phyloP scores from a whole-genome alignment of 2,329 filamentous ascomycete species.

The Onygenales sp. region DNA sequence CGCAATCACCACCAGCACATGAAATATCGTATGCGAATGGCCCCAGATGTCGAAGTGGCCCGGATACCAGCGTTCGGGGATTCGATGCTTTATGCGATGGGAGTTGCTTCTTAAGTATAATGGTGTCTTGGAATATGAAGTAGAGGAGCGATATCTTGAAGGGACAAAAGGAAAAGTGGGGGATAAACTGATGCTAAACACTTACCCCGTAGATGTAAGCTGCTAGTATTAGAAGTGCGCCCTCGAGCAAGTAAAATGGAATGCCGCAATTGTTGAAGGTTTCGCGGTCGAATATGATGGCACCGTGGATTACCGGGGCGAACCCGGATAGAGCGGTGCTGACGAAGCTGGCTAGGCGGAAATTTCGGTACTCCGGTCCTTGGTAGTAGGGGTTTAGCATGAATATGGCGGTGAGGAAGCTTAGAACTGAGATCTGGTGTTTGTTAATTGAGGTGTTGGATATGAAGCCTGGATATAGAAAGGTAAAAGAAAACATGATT shows the following conservation, averaged over 20 bases:
- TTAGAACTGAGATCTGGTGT: constrained; percentile 20
- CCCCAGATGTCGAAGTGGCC: constrained; percentile 26
- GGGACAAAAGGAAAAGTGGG: background rate
- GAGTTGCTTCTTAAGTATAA: background rate
- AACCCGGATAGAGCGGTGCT: constrained; percentile 24
- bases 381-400: constrained; percentile 27
- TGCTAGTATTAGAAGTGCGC: constrained; percentile 21
- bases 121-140: background rate
- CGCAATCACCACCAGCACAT: constrained; percentile 30
- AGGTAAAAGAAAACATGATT: background rate
- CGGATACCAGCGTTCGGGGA: constrained; percentile 19
- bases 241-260: constrained; percentile 25
- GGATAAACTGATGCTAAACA: background rate
- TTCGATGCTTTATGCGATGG: constrained; percentile 8
- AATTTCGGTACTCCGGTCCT: constrained; percentile 18
- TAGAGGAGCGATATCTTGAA: background rate
- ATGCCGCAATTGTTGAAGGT: constrained; percentile 19
- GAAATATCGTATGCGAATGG: constrained; percentile 25
- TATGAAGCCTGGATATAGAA: background rate
- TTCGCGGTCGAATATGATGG: constrained; percentile 16
- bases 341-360: constrained; percentile 21
- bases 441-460: background rate
- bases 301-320: constrained; percentile 23
- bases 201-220: constrained; percentile 18
- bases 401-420: constrained; percentile 20